A percentile compares a stretch with the other conserved stretches of the same genome.
Conservation (phyloP, 176 grass and related monocot genomes). For the Oryza meridionalis region DNA sequence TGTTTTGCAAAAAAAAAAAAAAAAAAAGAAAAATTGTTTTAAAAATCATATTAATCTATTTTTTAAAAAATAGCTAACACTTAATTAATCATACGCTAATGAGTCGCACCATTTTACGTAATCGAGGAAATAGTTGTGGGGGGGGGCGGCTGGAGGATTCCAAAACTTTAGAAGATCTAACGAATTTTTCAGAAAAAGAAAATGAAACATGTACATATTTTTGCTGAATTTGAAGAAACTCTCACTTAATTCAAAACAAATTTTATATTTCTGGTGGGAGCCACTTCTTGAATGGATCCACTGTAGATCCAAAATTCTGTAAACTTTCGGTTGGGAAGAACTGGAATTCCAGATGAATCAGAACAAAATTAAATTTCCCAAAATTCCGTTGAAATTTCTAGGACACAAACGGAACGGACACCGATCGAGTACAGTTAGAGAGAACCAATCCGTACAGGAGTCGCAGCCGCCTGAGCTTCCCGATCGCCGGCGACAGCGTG, state of each 20-base stretch:
- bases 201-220: neutral
- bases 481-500: slow-evolving; percentile 60
- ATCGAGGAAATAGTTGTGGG: no score
- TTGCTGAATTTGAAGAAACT: neutral
- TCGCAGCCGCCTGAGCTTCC: slow-evolving; percentile 55
- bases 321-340: no score
- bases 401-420: neutral
- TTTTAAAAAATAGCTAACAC: no score
- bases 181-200: neutral
- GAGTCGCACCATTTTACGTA: rapidly evolving
- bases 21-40: no score
- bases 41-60: no score
- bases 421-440: neutral
- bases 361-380: neutral
- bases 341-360: neutral
- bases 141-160: no score
- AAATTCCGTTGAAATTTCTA: neutral
- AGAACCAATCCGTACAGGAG: slow-evolving; percentile 52
- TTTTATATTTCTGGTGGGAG: neutral
- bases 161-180: no score
- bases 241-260: neutral
- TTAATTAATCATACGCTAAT: no score
- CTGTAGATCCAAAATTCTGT: no score
- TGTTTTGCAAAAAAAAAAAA: no score
- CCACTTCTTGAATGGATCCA: neutral